Percentiles rank a stretch among this genome's conserved stretches.
Evolutionary conservation across 306 rosid species (phyloP).

Genomic region (Casuarina equisetifolia): DNA sequence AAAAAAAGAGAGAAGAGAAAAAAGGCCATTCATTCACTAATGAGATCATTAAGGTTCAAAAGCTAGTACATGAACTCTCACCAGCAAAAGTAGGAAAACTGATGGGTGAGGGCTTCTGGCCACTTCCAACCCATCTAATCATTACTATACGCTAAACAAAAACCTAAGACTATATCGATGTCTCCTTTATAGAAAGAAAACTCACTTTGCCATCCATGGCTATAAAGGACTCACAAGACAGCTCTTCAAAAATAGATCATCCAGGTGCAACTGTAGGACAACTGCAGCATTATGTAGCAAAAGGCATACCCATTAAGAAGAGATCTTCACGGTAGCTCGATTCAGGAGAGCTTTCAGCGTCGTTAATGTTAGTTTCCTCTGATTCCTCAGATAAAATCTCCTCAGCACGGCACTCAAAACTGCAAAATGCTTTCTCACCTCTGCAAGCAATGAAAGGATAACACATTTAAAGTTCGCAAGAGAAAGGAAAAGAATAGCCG

Average conservation of each 20-base stretch:
- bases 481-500: neutral
- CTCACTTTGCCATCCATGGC: slow-evolving; percentile 42
- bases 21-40: slow-evolving; percentile 6
- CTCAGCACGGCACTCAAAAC: slow-evolving; percentile 50
- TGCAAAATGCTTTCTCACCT: slow-evolving; percentile 68
- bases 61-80: slow-evolving; percentile 21
- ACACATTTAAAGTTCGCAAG: slow-evolving; percentile 16
- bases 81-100: slow-evolving; percentile 23
- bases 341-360: slow-evolving; percentile 47
- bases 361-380: slow-evolving; percentile 36
- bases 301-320: slow-evolving; percentile 56
- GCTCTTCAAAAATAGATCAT: slow-evolving; percentile 40
- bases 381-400: slow-evolving; percentile 46
- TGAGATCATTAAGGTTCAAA: slow-evolving; percentile 29
- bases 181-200: slow-evolving; percentile 19
- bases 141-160: slow-evolving; percentile 35
- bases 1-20: too few species aligned
- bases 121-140: slow-evolving; percentile 55
- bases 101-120: slow-evolving; percentile 60
- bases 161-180: neutral
- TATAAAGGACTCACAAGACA: slow-evolving; percentile 42
- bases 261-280: slow-evolving; percentile 19
- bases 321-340: slow-evolving; percentile 67
- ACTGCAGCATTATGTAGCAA: slow-evolving; percentile 33
- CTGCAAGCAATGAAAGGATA: slow-evolving; percentile 36